Evolutionary conservation across 345 rosid species (phyloP).

Genomic region (Boechera retrofracta): DNA sequence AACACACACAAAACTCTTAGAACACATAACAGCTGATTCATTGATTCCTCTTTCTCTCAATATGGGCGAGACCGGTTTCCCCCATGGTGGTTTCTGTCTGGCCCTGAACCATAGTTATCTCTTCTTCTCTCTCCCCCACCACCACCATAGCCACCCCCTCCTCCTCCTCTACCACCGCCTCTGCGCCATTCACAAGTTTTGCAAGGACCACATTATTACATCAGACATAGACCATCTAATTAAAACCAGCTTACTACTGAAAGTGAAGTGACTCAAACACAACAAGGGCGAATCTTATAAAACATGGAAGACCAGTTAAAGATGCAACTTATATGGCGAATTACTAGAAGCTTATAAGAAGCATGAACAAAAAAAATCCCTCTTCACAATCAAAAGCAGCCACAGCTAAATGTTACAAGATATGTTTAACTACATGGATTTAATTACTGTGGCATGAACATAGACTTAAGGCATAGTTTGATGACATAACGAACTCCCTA

Average conservation of each 20-base stretch:
- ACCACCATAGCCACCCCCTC: conserved; percentile 72
- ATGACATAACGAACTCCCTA: neutral
- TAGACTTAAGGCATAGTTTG: conserved; percentile 1
- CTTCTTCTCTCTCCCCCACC: conserved; percentile 92
- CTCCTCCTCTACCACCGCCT: conserved; percentile 53
- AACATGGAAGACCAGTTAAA: conserved; percentile 14
- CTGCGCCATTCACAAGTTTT: conserved; percentile 48
- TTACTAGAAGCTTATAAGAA: conserved; percentile 4
- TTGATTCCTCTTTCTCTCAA: conserved; percentile 47
- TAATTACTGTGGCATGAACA: neutral
- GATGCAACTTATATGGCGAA: conserved; percentile 4
- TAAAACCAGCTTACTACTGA: neutral
- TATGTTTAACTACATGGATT: neutral
- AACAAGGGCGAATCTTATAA: neutral
- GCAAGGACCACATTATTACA: conserved; percentile 25
- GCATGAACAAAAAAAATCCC: neutral
- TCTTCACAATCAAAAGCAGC: conserved; percentile 14
- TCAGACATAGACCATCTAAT: conserved; percentile 7
- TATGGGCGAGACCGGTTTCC: conserved; percentile 96
- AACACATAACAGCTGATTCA: conserved; percentile 37
- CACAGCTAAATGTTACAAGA: conserved; percentile 2
- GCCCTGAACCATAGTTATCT: conserved; percentile 79
- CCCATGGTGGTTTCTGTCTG: conserved; percentile 82
- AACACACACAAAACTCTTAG: conserved; percentile 41
- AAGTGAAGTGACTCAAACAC: conserved; percentile 10